A percentile compares a stretch with the other conserved stretches of the same genome.
Evolutionary conservation across 208 protist species (phyloP).

Genomic region (Trypanosoma cruzi): DNA sequence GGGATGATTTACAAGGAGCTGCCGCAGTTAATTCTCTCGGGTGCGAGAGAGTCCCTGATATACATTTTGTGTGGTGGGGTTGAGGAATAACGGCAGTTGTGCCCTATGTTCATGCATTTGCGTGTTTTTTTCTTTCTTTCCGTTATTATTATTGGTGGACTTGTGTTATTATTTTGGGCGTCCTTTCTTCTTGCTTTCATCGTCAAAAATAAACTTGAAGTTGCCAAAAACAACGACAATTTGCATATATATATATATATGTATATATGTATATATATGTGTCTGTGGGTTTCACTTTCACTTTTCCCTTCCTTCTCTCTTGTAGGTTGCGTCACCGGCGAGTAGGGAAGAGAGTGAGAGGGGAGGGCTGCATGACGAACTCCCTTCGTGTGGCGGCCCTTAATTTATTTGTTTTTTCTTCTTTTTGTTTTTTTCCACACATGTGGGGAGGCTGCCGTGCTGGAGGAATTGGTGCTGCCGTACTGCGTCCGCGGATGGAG

Average conservation of each 20-base stretch:
- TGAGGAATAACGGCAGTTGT: neutral
- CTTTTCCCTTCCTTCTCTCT: neutral
- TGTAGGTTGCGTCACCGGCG: neutral
- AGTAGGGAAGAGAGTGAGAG: neutral
- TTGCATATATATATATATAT: neutral
- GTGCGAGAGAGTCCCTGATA: neutral
- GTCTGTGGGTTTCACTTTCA: neutral
- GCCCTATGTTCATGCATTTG: neutral
- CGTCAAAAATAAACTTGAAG: neutral
- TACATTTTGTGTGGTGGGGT: slow-evolving; percentile 1
- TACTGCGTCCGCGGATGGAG: neutral
- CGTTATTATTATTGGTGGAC: too few relatives aligned
- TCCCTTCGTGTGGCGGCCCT: neutral
- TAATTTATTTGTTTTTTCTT: neutral
- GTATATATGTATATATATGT: neutral
- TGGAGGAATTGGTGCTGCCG: neutral
- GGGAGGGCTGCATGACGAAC: neutral
- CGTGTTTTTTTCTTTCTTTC: neutral
- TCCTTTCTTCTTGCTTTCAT: neutral
- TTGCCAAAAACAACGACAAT: neutral
- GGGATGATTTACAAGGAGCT: slow-evolving; percentile 31
- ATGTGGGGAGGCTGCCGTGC: neutral
- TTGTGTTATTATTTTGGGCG: too few relatives aligned
- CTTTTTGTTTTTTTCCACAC: neutral
- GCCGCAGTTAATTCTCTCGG: slow-evolving; percentile 4